Evolutionary conservation across 352 stramenopile genomes (phyloP), one percentile per base, ranked within the genome.

Genomic region (Globisporangium nunn): DNA sequence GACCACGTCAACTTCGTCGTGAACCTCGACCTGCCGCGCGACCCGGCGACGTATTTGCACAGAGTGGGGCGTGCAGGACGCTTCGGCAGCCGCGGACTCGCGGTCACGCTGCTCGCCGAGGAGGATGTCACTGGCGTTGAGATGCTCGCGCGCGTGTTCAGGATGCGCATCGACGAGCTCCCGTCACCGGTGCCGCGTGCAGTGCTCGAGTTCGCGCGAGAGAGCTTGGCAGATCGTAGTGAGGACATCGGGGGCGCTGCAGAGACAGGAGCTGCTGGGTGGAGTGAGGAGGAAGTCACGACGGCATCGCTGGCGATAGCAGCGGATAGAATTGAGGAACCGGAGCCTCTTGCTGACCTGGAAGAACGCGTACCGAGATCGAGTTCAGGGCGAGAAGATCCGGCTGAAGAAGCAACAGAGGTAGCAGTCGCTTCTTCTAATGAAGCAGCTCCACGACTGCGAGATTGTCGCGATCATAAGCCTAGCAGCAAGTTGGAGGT

Each of bases 1-100:
- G 80, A 89, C 39, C 75, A 71, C 40, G 82, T 92, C 49, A 89
- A 89, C 48, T 84, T 92, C 64, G 82, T 92, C 46, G 74, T 90
- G 37, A 92, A 91, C 51, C 46, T 91, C 50, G 82, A 92, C 58
- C 54, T 92, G 12, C 82, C 82, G 5, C 64, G 71, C 14, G 82
- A 92, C 35, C 80, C 80, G 18, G 80, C 78, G 39, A 92, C 82
- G 52, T 91, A 92, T 58, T 67, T 92, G 49, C 82, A 92, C 56
- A 78, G 82, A 30, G 78, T 92, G 39, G 82, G 82, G 33, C 75
- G 82, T 33, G 85, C 76, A 4, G 82, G 82, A 2, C 80, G 82
- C 48, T 92, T 91, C 63, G 82, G 82, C 29, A 78, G 76, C 53
- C 82, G 82, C 62, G 82, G 79, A 17, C 72, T 92, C 29, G 81